These are phyloP conservation scores for Cytospora paraplurivora DNA, from an alignment of 2,329 filamentous ascomycete species.

Conservation along the genomic window DNA sequence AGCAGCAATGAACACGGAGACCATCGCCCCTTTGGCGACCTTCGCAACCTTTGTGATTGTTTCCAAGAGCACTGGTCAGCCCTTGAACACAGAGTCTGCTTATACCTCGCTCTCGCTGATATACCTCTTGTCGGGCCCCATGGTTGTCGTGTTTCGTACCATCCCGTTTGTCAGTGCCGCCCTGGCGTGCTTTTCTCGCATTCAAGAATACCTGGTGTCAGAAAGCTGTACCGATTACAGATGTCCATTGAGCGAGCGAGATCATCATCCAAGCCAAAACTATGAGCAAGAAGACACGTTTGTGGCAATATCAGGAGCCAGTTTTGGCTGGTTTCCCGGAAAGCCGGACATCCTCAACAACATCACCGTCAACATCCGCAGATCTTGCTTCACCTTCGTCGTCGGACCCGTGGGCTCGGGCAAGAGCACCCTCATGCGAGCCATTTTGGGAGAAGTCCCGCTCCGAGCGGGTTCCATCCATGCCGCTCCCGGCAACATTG, in stretches of 20 bases:
- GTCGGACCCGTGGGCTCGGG: conserved; percentile 30
- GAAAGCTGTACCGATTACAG: conserved; percentile 17
- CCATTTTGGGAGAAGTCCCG: conserved; percentile 29
- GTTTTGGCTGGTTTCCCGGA: conserved; percentile 14
- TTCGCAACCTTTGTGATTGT: conserved; percentile 34
- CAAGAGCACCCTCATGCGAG: conserved; percentile 29
- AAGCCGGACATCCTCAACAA: conserved; percentile 9
- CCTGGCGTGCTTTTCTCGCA: conserved; percentile 33
- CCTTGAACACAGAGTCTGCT: conserved; percentile 27
- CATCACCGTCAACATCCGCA: conserved; percentile 11
- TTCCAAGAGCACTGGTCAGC: conserved; percentile 31
- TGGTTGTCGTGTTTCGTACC: conserved; percentile 31
- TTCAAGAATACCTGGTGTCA: conserved; percentile 34
- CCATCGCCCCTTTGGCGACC: conserved; percentile 33
- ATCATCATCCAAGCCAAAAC: background rate
- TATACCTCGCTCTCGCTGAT: conserved; percentile 36
- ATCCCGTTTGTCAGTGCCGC: conserved; percentile 33
- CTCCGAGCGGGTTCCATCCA: conserved; percentile 22
- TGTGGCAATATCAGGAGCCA: conserved; percentile 12
- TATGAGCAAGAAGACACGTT: conserved; percentile 7
- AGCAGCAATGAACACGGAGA: conserved; percentile 32
- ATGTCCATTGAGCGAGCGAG: conserved; percentile 9
- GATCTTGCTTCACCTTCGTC: conserved; percentile 20
- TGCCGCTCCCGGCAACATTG: conserved; percentile 9
- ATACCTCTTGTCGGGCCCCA: conserved; percentile 32